phyloP scores from a whole-genome alignment of 2,329 filamentous ascomycete genomes.

The Monosporascus sp. region DNA sequence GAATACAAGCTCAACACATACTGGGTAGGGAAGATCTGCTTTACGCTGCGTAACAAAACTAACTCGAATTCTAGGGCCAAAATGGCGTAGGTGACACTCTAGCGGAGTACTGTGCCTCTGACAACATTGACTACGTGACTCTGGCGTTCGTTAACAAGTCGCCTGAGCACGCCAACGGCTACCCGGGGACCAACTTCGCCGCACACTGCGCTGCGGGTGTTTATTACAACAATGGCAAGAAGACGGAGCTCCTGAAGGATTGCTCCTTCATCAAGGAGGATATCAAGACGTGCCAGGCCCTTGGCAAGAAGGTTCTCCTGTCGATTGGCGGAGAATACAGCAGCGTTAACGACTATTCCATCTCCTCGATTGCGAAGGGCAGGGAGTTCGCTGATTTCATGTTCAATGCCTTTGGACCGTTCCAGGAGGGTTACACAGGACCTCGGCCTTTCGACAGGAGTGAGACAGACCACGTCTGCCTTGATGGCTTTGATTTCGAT shows the following conservation, averaged over 20 bases:
- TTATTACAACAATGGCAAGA: slow-evolving; percentile 21
- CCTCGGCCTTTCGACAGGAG: slow-evolving; percentile 17
- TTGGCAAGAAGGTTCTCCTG: slow-evolving; percentile 58
- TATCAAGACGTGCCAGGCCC: slow-evolving; percentile 44
- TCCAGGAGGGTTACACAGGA: slow-evolving; percentile 13
- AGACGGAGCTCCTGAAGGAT: slow-evolving; percentile 26
- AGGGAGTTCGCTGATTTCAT: slow-evolving; percentile 32
- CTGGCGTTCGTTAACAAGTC: slow-evolving; percentile 35
- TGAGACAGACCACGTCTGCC: slow-evolving; percentile 5
- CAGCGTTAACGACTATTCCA: slow-evolving; percentile 27
- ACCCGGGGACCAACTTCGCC: slow-evolving; percentile 35
- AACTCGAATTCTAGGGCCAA: slow-evolving; percentile 13
- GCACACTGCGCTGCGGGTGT: slow-evolving; percentile 29
- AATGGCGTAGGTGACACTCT: slow-evolving; percentile 15
- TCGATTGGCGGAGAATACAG: slow-evolving; percentile 53
- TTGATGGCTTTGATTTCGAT: slow-evolving; percentile 24
- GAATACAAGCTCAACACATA: slow-evolving; percentile 22
- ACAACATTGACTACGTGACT: slow-evolving; percentile 34
- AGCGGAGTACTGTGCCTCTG: slow-evolving; percentile 25
- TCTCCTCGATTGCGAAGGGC: slow-evolving; percentile 25
- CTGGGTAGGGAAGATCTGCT: slow-evolving; percentile 14
- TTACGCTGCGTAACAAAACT: background rate
- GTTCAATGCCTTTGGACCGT: slow-evolving; percentile 33
- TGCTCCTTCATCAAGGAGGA: slow-evolving; percentile 30
- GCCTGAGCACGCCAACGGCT: slow-evolving; percentile 31